Conservation (phyloP, 768 basidiomycete genomes). For the Coprinopsis cinerea region DNA sequence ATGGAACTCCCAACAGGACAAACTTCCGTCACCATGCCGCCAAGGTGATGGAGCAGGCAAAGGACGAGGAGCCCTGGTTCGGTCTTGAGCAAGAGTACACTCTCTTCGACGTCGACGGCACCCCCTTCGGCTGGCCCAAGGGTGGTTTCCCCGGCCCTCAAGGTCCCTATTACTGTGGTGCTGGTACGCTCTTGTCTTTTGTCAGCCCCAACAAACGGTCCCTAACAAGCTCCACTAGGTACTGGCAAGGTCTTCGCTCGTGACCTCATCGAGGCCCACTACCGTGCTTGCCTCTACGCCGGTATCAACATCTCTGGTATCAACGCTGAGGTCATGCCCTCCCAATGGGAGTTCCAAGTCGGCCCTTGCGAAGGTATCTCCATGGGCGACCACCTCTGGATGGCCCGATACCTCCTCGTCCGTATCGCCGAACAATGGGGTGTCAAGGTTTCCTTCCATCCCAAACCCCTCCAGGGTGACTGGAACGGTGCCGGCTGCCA, state of each 20-base stretch:
- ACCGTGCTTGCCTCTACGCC: constrained; percentile 91
- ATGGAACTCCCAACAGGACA: constrained; percentile 95
- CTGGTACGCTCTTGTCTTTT: constrained; percentile 51
- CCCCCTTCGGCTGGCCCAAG: constrained; percentile 95
- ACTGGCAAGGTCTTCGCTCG: constrained; percentile 98
- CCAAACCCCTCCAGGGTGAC: constrained; percentile 93
- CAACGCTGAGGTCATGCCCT: constrained; percentile 99
- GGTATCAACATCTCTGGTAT: constrained; percentile 98
- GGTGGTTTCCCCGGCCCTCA: constrained; percentile 99
- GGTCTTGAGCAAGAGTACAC: constrained; percentile 99
- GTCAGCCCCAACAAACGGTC: constrained; percentile 2
- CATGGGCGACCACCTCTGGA: constrained; percentile 99
- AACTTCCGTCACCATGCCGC: constrained; percentile 92
- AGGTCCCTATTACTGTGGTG: constrained; percentile 99
- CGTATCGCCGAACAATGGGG: constrained; percentile 98
- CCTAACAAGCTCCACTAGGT: constrained; percentile 40
- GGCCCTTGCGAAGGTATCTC: constrained; percentile 96
- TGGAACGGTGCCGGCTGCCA: constrained; percentile 99
- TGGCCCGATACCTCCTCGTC: constrained; percentile 94
- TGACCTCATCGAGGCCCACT: constrained; percentile 98
- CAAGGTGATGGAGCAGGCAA: constrained; percentile 93
- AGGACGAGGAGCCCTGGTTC: constrained; percentile 85
- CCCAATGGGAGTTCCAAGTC: constrained; percentile 99
- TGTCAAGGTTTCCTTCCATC: constrained; percentile 98
- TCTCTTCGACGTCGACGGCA: constrained; percentile 87